Conservation (phyloP, 495 filamentous ascomycete genomes). For the Aspergillus saccharolyticus region DNA sequence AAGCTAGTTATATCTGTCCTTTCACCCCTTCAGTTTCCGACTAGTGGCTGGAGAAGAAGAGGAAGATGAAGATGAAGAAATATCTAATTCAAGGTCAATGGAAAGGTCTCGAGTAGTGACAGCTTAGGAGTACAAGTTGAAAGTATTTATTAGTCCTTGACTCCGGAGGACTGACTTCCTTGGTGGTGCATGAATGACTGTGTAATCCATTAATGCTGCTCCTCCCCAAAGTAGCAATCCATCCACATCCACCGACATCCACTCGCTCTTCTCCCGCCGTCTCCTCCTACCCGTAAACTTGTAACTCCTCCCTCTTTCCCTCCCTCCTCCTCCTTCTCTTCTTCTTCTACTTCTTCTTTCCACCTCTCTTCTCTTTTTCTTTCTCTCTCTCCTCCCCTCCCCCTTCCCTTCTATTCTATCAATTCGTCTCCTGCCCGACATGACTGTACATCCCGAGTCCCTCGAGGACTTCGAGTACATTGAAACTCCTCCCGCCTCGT, state of each 20-base stretch:
- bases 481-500: constrained; percentile 54
- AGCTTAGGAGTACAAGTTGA: no score
- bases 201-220: no score
- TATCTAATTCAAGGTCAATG: no score
- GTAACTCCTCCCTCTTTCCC: neutral
- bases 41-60: no score
- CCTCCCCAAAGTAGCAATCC: neutral
- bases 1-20: no score
- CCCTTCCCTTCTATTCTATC: constrained; percentile 5
- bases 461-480: constrained; percentile 66
- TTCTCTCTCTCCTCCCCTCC: neutral
- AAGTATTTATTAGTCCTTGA: no score
- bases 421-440: constrained; percentile 29
- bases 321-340: constrained; percentile 9
- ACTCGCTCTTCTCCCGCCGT: constrained; percentile 1
- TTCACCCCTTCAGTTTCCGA: no score
- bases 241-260: neutral
- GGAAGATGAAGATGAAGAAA: no score
- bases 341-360: constrained; percentile 21
- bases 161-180: no score
- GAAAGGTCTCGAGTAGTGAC: no score
- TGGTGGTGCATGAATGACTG: no score
- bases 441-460: constrained; percentile 48
- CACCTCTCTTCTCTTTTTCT: constrained; percentile 20
- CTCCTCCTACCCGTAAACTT: neutral